phyloP scores from a whole-genome alignment of 768 basidiomycete species.

The Agrocybe pediades region DNA sequence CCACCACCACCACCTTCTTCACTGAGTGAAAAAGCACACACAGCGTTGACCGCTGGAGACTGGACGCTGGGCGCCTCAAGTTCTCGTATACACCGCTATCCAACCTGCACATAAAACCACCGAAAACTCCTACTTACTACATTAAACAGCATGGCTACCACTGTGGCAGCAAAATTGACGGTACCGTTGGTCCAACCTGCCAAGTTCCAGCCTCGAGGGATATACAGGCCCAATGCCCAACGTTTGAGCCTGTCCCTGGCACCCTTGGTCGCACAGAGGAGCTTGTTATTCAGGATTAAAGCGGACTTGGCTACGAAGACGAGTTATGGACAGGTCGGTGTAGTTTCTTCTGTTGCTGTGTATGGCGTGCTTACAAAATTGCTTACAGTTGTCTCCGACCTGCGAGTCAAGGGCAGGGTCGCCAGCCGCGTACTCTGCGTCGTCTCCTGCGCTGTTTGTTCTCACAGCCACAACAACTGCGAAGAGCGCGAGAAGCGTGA shows the following conservation, averaged over 20 bases:
- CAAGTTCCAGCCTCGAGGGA: constrained; percentile 15
- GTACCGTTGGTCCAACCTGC: not conserved
- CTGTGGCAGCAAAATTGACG: constrained; percentile 11
- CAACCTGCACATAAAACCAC: not conserved
- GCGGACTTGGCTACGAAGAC: constrained; percentile 23
- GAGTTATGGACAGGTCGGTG: constrained; percentile 20
- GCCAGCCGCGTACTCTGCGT: not conserved
- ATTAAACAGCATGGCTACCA: constrained; percentile 12
- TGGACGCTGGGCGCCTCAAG: constrained; percentile 15
- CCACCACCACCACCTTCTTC: constrained; percentile 5
- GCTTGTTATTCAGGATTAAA: constrained; percentile 27
- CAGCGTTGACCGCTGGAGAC: constrained; percentile 18
- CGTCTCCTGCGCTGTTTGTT: constrained; percentile 13
- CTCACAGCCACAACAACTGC: constrained; percentile 11
- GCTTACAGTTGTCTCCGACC: constrained; percentile 15
- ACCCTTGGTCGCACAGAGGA: constrained; percentile 26
- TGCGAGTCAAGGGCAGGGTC: constrained; percentile 7
- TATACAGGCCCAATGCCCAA: constrained; percentile 27
- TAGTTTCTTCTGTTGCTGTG: not conserved
- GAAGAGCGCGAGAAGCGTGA: constrained; percentile 4
- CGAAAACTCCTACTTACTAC: not conserved
- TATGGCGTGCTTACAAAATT: not conserved
- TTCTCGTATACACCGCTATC: not conserved
- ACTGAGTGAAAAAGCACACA: not conserved
- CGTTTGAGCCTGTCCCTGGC: constrained; percentile 25